Evolutionary conservation across 1,284 basidiomycete species (phyloP), one percentile per base, ranked within the genome.

Genomic region (Cryptococcus deneoformans): DNA sequence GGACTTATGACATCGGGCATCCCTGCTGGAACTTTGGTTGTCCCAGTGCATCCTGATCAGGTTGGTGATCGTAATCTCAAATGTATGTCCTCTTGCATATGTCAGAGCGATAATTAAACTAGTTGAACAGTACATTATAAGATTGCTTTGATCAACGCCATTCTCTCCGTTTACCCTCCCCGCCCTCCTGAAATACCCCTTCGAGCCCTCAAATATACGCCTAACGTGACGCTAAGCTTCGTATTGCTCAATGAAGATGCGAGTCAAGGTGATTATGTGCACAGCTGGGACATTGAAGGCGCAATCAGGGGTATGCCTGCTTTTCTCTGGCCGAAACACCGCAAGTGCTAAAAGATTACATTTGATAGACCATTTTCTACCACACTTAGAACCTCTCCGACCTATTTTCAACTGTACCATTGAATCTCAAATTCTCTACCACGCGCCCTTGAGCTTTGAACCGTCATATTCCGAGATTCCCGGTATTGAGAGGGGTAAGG

Each of bases 391-490:
- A 9, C 80, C 82, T 42, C 79, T 96, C 5, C 79, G 79, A 2
- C 76, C 81, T 10, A 75, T 98, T 35, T 91, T 97, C 79, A 91
- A 92, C 70, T 91, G 95, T 71, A 90, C 89, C 3, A 82, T 97
- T 52, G 93, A 98, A 79, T 95, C 90, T 59, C 94, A 98, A 78
- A 85, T 96, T 0, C 89, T 94, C 65, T 92, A 87, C 72, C 88
- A 95, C 70, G 90, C 92, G 1, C 94, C 93, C 0, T 78, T 99
- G 43, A 86, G 91, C 0, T 92, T 98, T 48, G 46, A 12, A 20
- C 20, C 20, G 9, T 45, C 34, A 12, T 43, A 48, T 63, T 35
- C 53, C 40, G 43, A 8, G 14, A 5, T 5, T 36, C 34, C 71
- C 3, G 67, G 72, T 24, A 57, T 75, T 20, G 40, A 36, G 2